Evolutionary conservation across 345 rosid species (phyloP), one percentile per base, ranked within the genome.

Genomic region (Linum usitatissimum): DNA sequence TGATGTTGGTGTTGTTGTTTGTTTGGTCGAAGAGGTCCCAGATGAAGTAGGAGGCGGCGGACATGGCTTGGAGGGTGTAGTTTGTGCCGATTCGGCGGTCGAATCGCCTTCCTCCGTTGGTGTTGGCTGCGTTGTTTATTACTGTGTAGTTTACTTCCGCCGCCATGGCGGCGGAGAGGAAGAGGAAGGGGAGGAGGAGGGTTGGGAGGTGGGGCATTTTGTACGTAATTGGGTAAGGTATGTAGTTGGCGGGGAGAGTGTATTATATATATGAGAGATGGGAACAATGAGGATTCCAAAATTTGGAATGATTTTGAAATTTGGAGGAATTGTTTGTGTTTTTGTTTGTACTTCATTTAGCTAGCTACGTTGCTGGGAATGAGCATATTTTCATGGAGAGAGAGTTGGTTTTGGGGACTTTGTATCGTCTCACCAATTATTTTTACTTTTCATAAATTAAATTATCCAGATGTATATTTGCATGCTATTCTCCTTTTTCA

Each of bases 101-200:
- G 78, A 67, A 80, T n/a, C 79, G 73, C 45, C 12, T 12, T 2
- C 84, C 69, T 0, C 83, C 81, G 13, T 54, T 49, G 0, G 71
- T 78, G 60, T 42, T 30, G 0, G 66, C 66, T 1, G 81, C 79
- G 10, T 55, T 70, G 75, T 83, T 69, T 30, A 28, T 78, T 48
- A 78, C 71, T 0, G 58, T 53, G 70, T 76, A 83, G 28, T 71
- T 73, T 39, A 78, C 82, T 6, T 82, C 85, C 6, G 66, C 60
- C 51, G 39, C 28, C 1, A 23, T 36, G 55, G 17, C 17, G 15
- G 15, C 15, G 3, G 51, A 45, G 14, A 13, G 4, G 1, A 15
- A 3, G 51, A 15, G 4, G 51, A 15, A 45, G 51, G 17, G 15
- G 15, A 45, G 8, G 3, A 45, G 51, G 17, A 45, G 51, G 51